Conservation (phyloP, 345 rosid genomes). For the Nephelium lappaceum region DNA sequence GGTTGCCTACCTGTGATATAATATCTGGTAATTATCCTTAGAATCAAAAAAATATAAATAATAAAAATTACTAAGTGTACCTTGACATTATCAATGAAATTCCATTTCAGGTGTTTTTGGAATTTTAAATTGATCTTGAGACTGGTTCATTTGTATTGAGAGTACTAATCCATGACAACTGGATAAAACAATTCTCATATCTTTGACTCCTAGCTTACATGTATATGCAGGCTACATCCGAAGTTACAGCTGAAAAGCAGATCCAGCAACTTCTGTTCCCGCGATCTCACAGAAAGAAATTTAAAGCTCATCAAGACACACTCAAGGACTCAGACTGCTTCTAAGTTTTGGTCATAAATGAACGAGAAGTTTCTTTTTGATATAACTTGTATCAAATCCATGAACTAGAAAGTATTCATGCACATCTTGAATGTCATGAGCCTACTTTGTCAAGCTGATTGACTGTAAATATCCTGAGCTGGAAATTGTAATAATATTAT, state of each 20-base stretch:
- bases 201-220: background rate
- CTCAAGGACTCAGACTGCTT: slow-evolving; percentile 27
- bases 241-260: slow-evolving; percentile 83
- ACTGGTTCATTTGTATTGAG: background rate
- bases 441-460: background rate
- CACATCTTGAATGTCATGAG: background rate
- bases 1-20: too few relatives aligned
- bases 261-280: slow-evolving; percentile 82
- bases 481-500: background rate
- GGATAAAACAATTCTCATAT: background rate
- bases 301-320: slow-evolving; percentile 48
- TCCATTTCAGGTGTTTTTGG: too few relatives aligned
- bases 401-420: background rate
- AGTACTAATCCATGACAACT: too few relatives aligned
- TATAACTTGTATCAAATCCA: background rate
- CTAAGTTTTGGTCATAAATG: slow-evolving; percentile 18
- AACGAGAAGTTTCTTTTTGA: background rate
- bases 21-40: too few relatives aligned
- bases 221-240: slow-evolving; percentile 63
- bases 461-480: background rate
- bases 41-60: background rate
- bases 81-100: background rate
- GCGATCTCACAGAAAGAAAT: slow-evolving; percentile 75
- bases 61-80: background rate
- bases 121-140: too few relatives aligned